Evolutionary conservation across 768 basidiomycete genomes (phyloP).

Genomic region (Termitomyces sp.): DNA sequence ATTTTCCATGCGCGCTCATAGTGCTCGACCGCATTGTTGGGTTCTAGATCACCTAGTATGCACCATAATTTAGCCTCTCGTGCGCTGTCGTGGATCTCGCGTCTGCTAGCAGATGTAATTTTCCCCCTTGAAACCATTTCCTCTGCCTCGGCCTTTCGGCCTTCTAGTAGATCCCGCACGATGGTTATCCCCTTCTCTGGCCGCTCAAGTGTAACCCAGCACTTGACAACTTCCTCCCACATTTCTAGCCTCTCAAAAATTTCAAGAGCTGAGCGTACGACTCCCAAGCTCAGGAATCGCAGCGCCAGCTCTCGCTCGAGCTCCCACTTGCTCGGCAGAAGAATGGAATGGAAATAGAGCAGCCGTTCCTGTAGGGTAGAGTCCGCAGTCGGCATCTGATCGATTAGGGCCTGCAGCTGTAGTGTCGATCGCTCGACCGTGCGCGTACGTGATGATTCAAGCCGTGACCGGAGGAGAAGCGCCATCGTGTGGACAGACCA

Average conservation of each 20-base stretch:
- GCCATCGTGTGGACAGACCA: slow-evolving; percentile 99
- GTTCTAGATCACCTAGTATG: slow-evolving; percentile 88
- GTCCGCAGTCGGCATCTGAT: slow-evolving; percentile 92
- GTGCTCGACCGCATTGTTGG: slow-evolving; percentile 61
- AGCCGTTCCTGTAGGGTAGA: slow-evolving; percentile 73
- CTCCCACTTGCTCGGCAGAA: slow-evolving; percentile 89
- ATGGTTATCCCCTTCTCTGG: slow-evolving; percentile 75
- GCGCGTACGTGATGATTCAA: slow-evolving; percentile 83
- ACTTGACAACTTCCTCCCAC: slow-evolving; percentile 97
- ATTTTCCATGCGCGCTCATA: slow-evolving; percentile 85
- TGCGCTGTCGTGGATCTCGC: slow-evolving; percentile 51
- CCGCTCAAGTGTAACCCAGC: slow-evolving; percentile 79
- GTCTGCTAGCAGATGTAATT: slow-evolving; percentile 36
- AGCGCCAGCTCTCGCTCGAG: slow-evolving; percentile 87
- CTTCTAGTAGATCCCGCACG: slow-evolving; percentile 83
- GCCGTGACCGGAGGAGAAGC: slow-evolving; percentile 85
- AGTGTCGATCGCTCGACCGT: slow-evolving; percentile 91
- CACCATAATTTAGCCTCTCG: slow-evolving; percentile 94
- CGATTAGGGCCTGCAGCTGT: slow-evolving; percentile 92
- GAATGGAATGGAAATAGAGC: slow-evolving; percentile 74
- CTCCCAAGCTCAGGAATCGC: slow-evolving; percentile 81
- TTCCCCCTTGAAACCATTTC: slow-evolving; percentile 61
- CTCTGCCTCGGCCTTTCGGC: slow-evolving; percentile 81
- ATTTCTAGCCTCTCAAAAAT: slow-evolving; percentile 94
- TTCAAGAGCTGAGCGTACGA: slow-evolving; percentile 85